Evolutionary conservation across 2,329 filamentous ascomycete species (phyloP), one percentile per base, ranked within the genome.

Genomic region (Colletotrichum musae): DNA sequence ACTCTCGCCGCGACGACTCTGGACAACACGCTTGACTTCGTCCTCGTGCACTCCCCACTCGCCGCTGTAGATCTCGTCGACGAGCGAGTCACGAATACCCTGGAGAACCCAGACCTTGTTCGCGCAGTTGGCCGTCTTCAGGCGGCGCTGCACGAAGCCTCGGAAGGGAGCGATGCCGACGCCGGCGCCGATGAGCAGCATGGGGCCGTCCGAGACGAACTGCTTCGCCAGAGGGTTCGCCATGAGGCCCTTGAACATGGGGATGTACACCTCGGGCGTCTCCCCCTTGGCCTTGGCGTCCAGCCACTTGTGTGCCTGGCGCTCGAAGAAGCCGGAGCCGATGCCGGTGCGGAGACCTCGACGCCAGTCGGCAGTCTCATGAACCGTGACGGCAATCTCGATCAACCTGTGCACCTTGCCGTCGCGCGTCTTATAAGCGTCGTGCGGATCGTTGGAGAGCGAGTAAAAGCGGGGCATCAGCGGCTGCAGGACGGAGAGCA

Each of bases 401-500:
- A 99, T 91, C 69, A 98, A 84, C 36, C 95, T 93, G 72, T 93
- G 92, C 73, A 89, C 88, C 72, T 92, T 89, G 47, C 89, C 88
- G 72, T 92, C 92, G 71, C 90, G 88, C 24, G 91, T 87, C 71
- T 88, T 88, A 70, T 88, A 93, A 7, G 87, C 87, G 73, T 97
- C 90, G 72, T 96, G 93, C 0, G 96, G 96, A 76, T 99, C 96
- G 79, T 97, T 98, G 62, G 95, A 98, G 15, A 99, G 90, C 4
- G 95, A 98, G 84, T 99, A 99, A 85, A 99, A 99, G 70, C 96
- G 93, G 3, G 96, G 96, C 95, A 98, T 98, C 59, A 98, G 87
- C 57, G 94, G 93, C 75, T 93, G 93, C 61, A 98, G 88, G 51
- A 92, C 88, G 2, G 93, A 93, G 43, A 98, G 87, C 12, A 99